Conservation (phyloP, 805 yeast species). For the Priceomyces medius region DNA sequence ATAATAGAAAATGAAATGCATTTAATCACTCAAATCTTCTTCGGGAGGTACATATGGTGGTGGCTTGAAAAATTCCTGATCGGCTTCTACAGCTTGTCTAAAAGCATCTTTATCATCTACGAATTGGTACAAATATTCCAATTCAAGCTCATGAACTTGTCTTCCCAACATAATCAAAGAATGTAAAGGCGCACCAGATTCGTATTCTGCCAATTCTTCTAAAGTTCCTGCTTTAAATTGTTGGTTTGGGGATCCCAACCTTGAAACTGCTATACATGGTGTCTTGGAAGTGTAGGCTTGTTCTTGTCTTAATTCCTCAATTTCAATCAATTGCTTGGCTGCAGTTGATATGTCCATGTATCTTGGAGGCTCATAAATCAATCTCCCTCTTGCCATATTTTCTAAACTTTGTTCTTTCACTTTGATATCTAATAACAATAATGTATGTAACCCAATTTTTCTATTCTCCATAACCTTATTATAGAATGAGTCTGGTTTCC, state of each 20-base stretch:
- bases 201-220: slow-evolving; percentile 72
- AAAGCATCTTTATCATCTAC: slow-evolving; percentile 59
- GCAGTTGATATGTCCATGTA: slow-evolving; percentile 92
- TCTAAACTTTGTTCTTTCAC: slow-evolving; percentile 96
- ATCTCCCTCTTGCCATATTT: slow-evolving; percentile 88
- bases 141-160: slow-evolving; percentile 89
- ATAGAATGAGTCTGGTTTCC: slow-evolving; percentile 97
- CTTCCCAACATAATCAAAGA: slow-evolving; percentile 88
- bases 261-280: slow-evolving; percentile 90
- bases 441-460: slow-evolving; percentile 85
- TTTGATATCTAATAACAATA: slow-evolving; percentile 84
- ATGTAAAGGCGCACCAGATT: slow-evolving; percentile 92
- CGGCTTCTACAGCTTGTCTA: slow-evolving; percentile 43
- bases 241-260: slow-evolving; percentile 87
- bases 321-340: slow-evolving; percentile 81
- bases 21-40: slow-evolving; percentile 18
- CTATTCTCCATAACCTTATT: slow-evolving; percentile 86
- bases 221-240: slow-evolving; percentile 82
- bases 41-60: slow-evolving; percentile 59
- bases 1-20: neutral
- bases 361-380: slow-evolving; percentile 94
- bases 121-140: slow-evolving; percentile 78
- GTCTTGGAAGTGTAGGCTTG: slow-evolving; percentile 81
- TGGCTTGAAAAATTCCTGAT: slow-evolving; percentile 74
- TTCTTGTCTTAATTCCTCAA: slow-evolving; percentile 76